Base-by-base conservation (phyloP, 495 filamentous ascomycete species). In the Parmelia sp. region DNA sequence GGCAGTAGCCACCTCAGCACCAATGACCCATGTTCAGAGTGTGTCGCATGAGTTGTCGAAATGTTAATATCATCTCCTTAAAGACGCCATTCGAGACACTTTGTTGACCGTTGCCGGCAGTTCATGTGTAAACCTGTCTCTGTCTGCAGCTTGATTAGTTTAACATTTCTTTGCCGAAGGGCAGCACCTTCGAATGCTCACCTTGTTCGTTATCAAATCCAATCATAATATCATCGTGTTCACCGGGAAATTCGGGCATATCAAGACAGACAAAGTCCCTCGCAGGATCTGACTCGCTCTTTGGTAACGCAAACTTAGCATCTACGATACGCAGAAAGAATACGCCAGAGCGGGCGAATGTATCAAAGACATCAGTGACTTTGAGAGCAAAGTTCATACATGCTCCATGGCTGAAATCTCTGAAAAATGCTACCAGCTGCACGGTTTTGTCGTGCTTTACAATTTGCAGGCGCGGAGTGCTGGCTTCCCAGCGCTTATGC, bases 191-290 rank as follows among this genome's bases (percentile, higher is more conserved):
- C 17, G 21, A 33, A 33, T 27, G 83, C 89, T 74, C 79, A 96
- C 91, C 89, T 69, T 82, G 73, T 71, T 88, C 87, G 35, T 76
- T 85, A 51, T 95, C 90, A 78, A 96, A 96, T 31, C 84, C 70
- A 69, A 96, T 88, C 29, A 85, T 78, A 69, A 96, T 88, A 76
- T 96, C 92, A 74, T 96, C 92, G 73, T 95, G 90, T 75, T 95
- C 91, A 25, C 88, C 87, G 1, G 91, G 88, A 76, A 93, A 91
- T 61, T 95, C 92, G 7, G 89, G 87, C 79, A 89, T 80, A 72
- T 96, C 92, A 63, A 96, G 74, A 71, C 88, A 92, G 27, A 94
- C 78, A 75, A 92, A 96, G 29, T 82, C 79, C 59, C 83, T 82
- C 31, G 83, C 80, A 21, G 80, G 76, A 33, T 86, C 85, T 10